phyloP scores from a whole-genome alignment of 1,284 basidiomycete genomes.

The Veloporphyrellus conicus region DNA sequence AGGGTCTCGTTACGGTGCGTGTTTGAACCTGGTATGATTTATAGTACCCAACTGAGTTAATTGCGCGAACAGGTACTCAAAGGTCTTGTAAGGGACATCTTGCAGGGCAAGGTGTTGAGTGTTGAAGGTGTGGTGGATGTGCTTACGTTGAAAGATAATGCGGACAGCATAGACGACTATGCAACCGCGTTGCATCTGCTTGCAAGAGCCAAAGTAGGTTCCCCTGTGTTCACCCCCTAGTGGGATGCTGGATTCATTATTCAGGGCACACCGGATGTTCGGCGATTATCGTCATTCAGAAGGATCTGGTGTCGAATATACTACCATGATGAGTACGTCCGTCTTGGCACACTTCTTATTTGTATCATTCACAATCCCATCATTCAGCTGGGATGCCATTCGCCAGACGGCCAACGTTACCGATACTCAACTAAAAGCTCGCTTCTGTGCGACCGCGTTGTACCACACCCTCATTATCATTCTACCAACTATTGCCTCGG shows the following conservation, averaged over 20 bases:
- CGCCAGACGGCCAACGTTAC: constrained; percentile 63
- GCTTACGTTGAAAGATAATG: constrained; percentile 68
- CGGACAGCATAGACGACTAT: constrained; percentile 53
- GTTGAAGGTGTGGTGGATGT: constrained; percentile 69
- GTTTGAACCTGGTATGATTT: neutral
- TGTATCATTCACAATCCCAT: constrained; percentile 2
- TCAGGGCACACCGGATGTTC: constrained; percentile 64
- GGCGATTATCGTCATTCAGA: constrained; percentile 65
- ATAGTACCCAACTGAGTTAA: neutral
- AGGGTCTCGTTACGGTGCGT: constrained; percentile 44
- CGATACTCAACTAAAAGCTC: constrained; percentile 64
- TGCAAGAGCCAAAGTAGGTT: constrained; percentile 48
- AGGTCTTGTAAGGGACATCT: constrained; percentile 55
- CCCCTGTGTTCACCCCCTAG: neutral
- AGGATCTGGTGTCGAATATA: constrained; percentile 86
- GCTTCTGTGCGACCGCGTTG: constrained; percentile 66
- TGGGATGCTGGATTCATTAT: constrained; percentile 6
- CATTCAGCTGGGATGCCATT: constrained; percentile 65
- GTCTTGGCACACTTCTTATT: constrained; percentile 5
- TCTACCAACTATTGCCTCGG: constrained; percentile 33
- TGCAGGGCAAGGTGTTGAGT: constrained; percentile 65
- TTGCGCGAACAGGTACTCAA: constrained; percentile 54
- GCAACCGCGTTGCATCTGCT: constrained; percentile 63
- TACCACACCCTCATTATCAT: constrained; percentile 56
- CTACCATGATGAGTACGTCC: constrained; percentile 77